Evolutionary conservation across 139 green algal genomes (phyloP).

Genomic region (Eudorina sp.): DNA sequence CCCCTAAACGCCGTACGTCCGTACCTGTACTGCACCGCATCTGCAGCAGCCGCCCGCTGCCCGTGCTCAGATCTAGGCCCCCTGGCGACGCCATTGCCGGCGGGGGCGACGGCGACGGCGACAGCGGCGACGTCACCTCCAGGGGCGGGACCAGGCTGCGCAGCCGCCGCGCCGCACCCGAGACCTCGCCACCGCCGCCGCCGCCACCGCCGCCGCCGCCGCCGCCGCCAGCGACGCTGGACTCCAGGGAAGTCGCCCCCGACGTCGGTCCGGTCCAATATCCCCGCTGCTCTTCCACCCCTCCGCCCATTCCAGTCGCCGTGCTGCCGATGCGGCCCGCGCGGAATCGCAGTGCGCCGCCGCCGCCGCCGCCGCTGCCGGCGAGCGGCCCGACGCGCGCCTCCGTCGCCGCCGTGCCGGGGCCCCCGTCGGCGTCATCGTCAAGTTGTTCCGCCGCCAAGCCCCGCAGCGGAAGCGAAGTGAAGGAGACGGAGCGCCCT

Average conservation of each 20-base stretch:
- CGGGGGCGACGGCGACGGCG: not conserved
- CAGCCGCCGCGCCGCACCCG: not conserved
- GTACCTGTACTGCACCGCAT: not conserved
- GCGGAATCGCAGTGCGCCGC: not conserved
- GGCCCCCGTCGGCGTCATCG: not conserved
- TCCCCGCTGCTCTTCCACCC: not conserved
- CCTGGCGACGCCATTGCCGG: not conserved
- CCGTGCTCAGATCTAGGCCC: no score
- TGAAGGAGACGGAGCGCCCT: not conserved
- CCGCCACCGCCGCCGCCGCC: not conserved
- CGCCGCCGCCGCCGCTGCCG: constrained; percentile 8
- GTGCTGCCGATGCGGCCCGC: not conserved
- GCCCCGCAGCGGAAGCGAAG: not conserved
- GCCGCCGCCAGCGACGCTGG: not conserved
- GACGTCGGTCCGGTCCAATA: not conserved
- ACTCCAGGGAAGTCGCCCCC: not conserved
- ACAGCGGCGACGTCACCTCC: not conserved
- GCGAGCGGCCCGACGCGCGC: no score
- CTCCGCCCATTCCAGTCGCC: not conserved
- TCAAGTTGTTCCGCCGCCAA: not conserved
- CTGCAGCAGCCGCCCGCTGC: constrained; percentile 2
- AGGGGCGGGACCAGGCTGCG: not conserved
- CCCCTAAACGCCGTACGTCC: no score
- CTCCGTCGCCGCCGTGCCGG: not conserved
- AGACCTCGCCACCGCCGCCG: not conserved